These are phyloP conservation scores for Sherardia arvensis DNA, from an alignment of 257 asterid species.

Conservation along the genomic window DNA sequence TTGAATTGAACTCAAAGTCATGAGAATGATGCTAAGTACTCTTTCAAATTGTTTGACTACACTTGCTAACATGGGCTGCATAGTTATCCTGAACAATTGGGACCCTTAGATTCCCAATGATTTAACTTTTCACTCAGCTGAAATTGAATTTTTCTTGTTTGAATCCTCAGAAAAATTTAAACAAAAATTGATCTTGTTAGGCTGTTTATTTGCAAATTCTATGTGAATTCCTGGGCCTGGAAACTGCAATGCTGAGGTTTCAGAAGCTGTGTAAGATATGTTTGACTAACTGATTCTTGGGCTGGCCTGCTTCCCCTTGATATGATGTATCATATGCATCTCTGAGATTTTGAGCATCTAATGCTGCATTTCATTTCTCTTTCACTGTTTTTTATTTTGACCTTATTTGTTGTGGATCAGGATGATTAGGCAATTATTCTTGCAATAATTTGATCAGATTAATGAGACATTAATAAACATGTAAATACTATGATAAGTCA, in stretches of 20 bases:
- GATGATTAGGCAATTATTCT: not conserved
- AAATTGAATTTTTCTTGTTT: not conserved
- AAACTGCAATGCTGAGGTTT: not conserved
- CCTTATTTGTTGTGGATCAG: not conserved
- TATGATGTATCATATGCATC: not conserved
- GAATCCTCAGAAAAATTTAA: not conserved
- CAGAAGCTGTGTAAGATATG: not conserved
- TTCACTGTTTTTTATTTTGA: too few relatives aligned
- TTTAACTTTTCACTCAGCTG: not conserved
- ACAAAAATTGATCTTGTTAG: not conserved
- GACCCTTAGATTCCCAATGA: not conserved
- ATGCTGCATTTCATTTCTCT: not conserved
- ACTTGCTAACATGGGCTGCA: not conserved
- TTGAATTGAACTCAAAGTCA: slow-evolving; percentile 5
- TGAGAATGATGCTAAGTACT: not conserved
- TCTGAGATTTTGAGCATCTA: not conserved
- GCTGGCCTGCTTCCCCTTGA: not conserved
- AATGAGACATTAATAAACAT: too few relatives aligned
- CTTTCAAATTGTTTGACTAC: not conserved
- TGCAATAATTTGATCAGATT: too few relatives aligned
- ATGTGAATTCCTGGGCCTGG: not conserved
- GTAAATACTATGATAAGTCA: too few relatives aligned
- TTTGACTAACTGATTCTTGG: slow-evolving; percentile 4
- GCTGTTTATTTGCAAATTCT: not conserved
- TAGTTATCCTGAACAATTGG: not conserved